phyloP scores from a whole-genome alignment of 192 early-diverging fungal genomes.

The Backusella circina region DNA sequence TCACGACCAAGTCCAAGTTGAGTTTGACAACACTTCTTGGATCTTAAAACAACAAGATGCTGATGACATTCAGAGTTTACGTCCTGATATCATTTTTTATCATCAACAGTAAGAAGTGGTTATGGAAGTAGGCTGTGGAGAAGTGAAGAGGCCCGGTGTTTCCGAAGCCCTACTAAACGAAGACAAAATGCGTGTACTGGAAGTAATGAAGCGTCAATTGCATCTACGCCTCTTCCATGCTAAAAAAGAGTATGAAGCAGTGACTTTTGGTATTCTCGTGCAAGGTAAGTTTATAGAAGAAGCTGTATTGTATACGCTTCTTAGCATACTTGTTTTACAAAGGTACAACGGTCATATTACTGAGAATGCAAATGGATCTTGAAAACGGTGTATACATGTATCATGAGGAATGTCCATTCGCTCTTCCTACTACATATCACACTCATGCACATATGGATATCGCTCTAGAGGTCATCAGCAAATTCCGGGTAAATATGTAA shows the following conservation, averaged over 20 bases:
- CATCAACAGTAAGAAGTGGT: not conserved
- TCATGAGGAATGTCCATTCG: not conserved
- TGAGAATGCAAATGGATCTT: conserved; percentile 5
- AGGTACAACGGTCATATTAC: not conserved
- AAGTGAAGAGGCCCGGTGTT: not conserved
- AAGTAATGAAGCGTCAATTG: conserved; percentile 8
- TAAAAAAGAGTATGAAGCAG: not conserved
- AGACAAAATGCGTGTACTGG: conserved; percentile 13
- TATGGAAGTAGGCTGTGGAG: conserved; percentile 6
- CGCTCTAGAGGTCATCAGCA: not conserved
- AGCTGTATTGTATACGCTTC: not conserved
- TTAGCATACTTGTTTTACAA: conserved; percentile 1
- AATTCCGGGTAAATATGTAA: not conserved
- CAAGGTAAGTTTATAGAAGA: not conserved
- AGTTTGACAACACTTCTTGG: conserved; percentile 7
- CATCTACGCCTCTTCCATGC: not conserved
- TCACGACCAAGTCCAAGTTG: conserved; percentile 1
- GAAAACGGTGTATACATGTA: conserved; percentile 7
- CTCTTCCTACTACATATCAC: not conserved
- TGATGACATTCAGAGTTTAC: not conserved
- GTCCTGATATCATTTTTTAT: not conserved
- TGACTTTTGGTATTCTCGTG: conserved; percentile 5
- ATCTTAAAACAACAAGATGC: conserved; percentile 2
- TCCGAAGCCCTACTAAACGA: not conserved
- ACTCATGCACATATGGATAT: conserved; percentile 7